phyloP scores from a whole-genome alignment of 2,329 filamentous ascomycete genomes.

The Beauveria sp. region DNA sequence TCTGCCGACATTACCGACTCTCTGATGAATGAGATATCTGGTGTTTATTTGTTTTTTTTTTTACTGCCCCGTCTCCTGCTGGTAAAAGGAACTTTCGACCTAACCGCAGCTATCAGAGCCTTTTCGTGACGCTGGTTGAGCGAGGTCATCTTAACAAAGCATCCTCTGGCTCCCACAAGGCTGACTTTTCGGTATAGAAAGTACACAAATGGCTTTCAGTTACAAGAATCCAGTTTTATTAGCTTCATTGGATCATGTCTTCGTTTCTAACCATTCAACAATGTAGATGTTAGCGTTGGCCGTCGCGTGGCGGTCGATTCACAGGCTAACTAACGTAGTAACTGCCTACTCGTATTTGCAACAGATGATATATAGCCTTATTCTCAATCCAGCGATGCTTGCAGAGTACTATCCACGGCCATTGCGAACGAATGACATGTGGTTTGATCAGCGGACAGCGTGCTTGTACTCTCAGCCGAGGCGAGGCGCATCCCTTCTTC shows the following conservation, averaged over 20 bases:
- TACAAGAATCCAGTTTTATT: no score
- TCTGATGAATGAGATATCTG: neutral
- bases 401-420: no score
- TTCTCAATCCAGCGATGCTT: no score
- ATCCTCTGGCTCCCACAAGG: neutral
- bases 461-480: neutral
- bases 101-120: neutral
- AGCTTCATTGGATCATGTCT: no score
- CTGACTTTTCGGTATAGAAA: neutral
- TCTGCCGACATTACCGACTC: neutral
- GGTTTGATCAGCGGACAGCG: neutral
- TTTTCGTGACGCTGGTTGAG: neutral
- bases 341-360: no score
- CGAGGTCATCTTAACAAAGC: neutral
- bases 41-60: no score
- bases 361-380: no score
- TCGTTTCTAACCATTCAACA: no score
- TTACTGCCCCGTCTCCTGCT: no score
- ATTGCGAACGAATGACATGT: neutral
- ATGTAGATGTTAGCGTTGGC: no score
- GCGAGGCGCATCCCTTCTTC: neutral
- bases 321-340: no score
- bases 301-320: no score
- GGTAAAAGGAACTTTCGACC: neutral
- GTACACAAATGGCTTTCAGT: neutral